Evolutionary conservation across 1,284 basidiomycete genomes (phyloP).

Genomic region (Ustilago trichophora): DNA sequence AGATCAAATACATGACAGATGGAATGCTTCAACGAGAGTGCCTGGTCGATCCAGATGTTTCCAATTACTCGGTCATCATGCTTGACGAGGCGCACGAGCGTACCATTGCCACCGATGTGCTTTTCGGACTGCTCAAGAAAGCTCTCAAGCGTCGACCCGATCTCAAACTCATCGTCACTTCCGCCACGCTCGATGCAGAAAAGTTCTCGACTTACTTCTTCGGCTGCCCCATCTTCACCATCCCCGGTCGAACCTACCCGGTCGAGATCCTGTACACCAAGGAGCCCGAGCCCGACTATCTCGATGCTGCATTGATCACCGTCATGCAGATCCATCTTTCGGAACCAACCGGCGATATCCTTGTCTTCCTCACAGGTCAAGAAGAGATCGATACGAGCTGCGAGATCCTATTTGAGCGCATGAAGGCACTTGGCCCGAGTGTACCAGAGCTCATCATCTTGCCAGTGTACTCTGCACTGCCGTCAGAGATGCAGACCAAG

Average conservation of each 20-base stretch:
- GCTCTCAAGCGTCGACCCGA: conserved; percentile 92
- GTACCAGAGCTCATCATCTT: conserved; percentile 96
- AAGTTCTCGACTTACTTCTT: conserved; percentile 99
- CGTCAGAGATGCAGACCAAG: conserved; percentile 94
- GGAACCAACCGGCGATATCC: conserved; percentile 93
- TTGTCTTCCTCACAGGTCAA: conserved; percentile 97
- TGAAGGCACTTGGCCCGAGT: conserved; percentile 95
- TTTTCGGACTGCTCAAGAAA: conserved; percentile 97
- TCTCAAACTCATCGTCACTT: conserved; percentile 96
- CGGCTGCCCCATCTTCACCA: conserved; percentile 99
- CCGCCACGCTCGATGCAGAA: conserved; percentile 97
- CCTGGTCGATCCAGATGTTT: conserved; percentile 91
- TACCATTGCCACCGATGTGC: conserved; percentile 95
- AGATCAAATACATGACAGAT: conserved; percentile 99
- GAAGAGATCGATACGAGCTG: conserved; percentile 97
- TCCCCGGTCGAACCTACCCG: conserved; percentile 97
- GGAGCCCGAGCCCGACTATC: conserved; percentile 97
- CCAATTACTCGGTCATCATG: conserved; percentile 94
- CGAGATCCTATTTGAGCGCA: conserved; percentile 95
- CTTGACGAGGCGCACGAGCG: conserved; percentile 98
- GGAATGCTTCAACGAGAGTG: conserved; percentile 98
- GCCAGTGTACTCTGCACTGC: conserved; percentile 95
- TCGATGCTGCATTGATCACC: conserved; percentile 96
- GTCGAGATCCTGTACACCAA: conserved; percentile 98
- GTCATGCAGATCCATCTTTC: conserved; percentile 99